phyloP scores from a whole-genome alignment of 2,329 filamentous ascomycete genomes.

The Claviceps paspali region DNA sequence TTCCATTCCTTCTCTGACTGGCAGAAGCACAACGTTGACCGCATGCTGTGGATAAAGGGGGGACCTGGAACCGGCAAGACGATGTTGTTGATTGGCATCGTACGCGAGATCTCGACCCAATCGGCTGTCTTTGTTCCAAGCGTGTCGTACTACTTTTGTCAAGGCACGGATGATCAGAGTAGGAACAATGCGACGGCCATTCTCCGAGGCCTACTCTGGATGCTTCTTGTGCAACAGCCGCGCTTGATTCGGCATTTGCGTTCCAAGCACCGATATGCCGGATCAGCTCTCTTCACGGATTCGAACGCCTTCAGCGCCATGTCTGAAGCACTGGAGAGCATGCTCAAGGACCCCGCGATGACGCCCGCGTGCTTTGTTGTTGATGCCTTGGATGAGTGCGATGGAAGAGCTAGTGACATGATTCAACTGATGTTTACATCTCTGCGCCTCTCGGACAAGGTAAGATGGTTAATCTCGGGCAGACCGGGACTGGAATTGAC shows the following conservation, averaged over 20 bases:
- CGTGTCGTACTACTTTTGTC: constrained; percentile 24
- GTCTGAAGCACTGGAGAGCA: constrained; percentile 23
- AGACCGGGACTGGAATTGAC: constrained; percentile 15
- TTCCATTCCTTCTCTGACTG: constrained; percentile 14
- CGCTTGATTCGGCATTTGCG: constrained; percentile 23
- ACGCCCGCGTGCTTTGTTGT: constrained; percentile 23
- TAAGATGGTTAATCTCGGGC: constrained; percentile 29
- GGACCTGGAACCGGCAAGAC: constrained; percentile 23
- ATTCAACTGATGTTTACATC: constrained; percentile 22
- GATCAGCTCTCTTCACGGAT: constrained; percentile 20
- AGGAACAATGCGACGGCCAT: constrained; percentile 20
- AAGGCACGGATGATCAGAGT: constrained; percentile 17
- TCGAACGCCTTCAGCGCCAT: constrained; percentile 20
- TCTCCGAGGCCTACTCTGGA: constrained; percentile 24
- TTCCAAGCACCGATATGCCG: constrained; percentile 16
- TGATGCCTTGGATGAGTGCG: constrained; percentile 34
- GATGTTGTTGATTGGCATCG: constrained; percentile 18
- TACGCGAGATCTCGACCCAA: constrained; percentile 11
- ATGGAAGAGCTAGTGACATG: constrained; percentile 14
- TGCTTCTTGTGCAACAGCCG: constrained; percentile 15
- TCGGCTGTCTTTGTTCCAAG: constrained; percentile 5
- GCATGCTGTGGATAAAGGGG: constrained; percentile 19
- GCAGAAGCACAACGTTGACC: constrained; percentile 10
- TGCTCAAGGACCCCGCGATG: constrained; percentile 23
- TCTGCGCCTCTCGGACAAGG: constrained; percentile 9